phyloP scores from a whole-genome alignment of 2,329 filamentous ascomycete genomes.

The Metarhizium rileyi region DNA sequence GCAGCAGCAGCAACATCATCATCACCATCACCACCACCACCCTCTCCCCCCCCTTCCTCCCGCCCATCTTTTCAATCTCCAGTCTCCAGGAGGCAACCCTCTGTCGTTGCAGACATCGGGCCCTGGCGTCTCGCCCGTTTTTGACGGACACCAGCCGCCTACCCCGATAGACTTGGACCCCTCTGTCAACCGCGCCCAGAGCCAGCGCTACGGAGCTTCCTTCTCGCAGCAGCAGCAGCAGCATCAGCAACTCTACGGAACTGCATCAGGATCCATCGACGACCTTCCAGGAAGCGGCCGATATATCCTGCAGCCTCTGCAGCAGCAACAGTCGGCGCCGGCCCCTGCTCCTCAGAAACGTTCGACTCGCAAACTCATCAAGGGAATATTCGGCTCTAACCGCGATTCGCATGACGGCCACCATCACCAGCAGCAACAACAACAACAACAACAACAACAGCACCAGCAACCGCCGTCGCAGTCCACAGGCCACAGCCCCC shows the following conservation, averaged over 20 bases:
- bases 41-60: slow-evolving; percentile 17
- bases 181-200: slow-evolving; percentile 38
- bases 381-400: slow-evolving; percentile 38
- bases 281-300: slow-evolving; percentile 11
- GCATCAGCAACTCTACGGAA: slow-evolving; percentile 23
- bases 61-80: slow-evolving; percentile 21
- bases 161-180: slow-evolving; percentile 31
- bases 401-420: slow-evolving; percentile 12
- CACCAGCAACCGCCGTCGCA: not conserved
- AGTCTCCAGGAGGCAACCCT: slow-evolving; percentile 18
- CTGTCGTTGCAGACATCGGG: slow-evolving; percentile 22
- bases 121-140: slow-evolving; percentile 14
- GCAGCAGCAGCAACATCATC: slow-evolving; percentile 19
- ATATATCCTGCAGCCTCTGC: slow-evolving; percentile 17
- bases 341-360: slow-evolving; percentile 32
- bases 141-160: slow-evolving; percentile 25
- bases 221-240: slow-evolving; percentile 16
- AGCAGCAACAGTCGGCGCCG: slow-evolving; percentile 23
- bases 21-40: slow-evolving; percentile 19
- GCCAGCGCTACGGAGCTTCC: slow-evolving; percentile 34
- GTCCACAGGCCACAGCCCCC: slow-evolving; percentile 14
- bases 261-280: slow-evolving; percentile 16
- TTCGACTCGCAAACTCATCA: slow-evolving; percentile 44
- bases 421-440: slow-evolving; percentile 17
- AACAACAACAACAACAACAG: slow-evolving; percentile 4